These are phyloP conservation scores for Ophiosphaerella herpotricha DNA, from an alignment of 2,329 filamentous ascomycete genomes.

Conservation along the genomic window DNA sequence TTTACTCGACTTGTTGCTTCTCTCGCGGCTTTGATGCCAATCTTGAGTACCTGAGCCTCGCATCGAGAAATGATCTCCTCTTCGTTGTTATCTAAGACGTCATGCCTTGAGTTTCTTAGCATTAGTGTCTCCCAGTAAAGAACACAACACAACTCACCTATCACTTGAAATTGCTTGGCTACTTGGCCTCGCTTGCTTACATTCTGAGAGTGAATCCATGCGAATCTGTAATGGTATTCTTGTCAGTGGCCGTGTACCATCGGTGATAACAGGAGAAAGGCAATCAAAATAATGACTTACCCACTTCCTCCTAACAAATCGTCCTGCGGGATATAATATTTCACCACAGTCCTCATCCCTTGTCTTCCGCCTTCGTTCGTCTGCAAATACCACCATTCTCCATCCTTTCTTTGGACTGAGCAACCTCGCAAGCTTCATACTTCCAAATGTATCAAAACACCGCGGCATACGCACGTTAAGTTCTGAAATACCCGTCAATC, in stretches of 20 bases:
- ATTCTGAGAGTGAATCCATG: too few relatives aligned
- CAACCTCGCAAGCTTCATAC: slow-evolving; percentile 19
- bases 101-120: too few relatives aligned
- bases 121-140: too few relatives aligned
- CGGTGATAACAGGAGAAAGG: too few relatives aligned
- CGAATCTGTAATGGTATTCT: background rate
- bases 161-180: too few relatives aligned
- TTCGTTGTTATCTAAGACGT: too few relatives aligned
- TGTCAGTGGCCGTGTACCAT: background rate
- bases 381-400: slow-evolving; percentile 19
- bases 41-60: too few relatives aligned
- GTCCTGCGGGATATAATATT: background rate
- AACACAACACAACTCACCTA: too few relatives aligned
- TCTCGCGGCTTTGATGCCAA: too few relatives aligned
- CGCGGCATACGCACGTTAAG: slow-evolving; percentile 31
- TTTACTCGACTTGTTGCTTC: too few relatives aligned
- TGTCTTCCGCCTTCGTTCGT: slow-evolving; percentile 15
- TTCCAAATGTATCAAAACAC: slow-evolving; percentile 21
- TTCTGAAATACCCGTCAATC: slow-evolving; percentile 15
- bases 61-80: too few relatives aligned
- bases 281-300: background rate
- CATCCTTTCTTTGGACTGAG: slow-evolving; percentile 20
- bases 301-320: background rate
- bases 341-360: background rate
- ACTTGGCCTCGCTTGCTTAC: too few relatives aligned